Base-by-base conservation (phyloP, 768 basidiomycete genomes). In the Sutorius australiensis region DNA sequence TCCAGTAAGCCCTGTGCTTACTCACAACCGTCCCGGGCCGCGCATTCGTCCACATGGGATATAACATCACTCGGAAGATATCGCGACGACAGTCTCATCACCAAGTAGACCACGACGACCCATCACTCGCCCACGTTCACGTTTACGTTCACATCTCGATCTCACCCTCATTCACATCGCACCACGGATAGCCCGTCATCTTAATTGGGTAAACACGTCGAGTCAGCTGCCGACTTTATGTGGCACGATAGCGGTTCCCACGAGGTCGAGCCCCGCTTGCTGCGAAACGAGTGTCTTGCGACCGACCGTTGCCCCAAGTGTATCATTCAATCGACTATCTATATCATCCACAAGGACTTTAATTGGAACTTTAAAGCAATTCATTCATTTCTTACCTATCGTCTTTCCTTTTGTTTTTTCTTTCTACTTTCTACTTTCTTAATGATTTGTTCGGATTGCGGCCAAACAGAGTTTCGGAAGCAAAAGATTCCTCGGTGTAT, bases 1-100 rank as follows among this genome's bases (percentile, higher is more conserved):
- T 93, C 50, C 87, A 92, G 75, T 92, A 77, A 72, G 47, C 30
- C 39, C 57, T 37, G 45, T 45, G n/a, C 43, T 8, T 27, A 32
- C 50, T 53, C 39, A 50, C 57, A n/a, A 50, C 53, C 40, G 50
- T 49, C 24, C 50, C 40, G 55, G 39, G 48, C 41, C 32, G 21
- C 37, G 24, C 32, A 37, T 44, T 39, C 48, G 34, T 42, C 44
- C 27, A 50, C 53, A 54, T 50, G 45, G 46, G 39, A 49, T 39
- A 46, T 57, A 53, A 50, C 58, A 28, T 50, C 40, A 53, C 41
- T 32, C 21, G 51, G 45, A 51, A 55, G 41, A 60, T 48, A 51
- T 19, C 38, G 36, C 50, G 28, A 51, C 34, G 44, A 55, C 40
- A 48, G 55, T 56, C 52, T 51, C 58, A 51, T 61, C 53, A 30